Base-by-base conservation (phyloP, 805 yeast species). In the Starmerella etchellsii region DNA sequence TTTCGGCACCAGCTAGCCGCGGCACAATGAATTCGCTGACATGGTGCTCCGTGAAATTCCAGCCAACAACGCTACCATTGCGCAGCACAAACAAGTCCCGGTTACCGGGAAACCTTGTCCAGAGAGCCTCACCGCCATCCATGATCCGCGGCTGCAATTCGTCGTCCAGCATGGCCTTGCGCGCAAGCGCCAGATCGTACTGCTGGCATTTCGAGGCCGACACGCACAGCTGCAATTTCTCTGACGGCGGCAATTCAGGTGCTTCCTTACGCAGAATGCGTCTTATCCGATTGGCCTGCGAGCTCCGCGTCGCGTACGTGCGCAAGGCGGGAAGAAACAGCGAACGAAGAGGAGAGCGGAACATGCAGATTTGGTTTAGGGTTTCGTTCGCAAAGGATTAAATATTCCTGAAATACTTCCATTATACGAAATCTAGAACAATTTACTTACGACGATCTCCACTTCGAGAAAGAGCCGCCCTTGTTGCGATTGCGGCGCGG, bases 61-160 rank as follows among this genome's bases (percentile, higher is more conserved):
- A 85, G 0, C 83, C 81, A 13, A 82, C 83, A 11, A 85, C 62
- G 0, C 94, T 73, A 2, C 95, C 96, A 50, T 78, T 77, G 3
- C 76, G 70, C 32, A 87, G 62, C 1, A 85, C 65, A 62, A 85
- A 68, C 2, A 84, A 64, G 49, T 82, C 62, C 11, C 43, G 36
- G 21, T 38, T 65, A 24, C 73, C 71, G 0, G 81, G 65, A 13
- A 81, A 82, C 54, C 81, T 91, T 11, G 44, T 37, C 46, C 46
- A 45, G 6, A 40, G 35, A 10, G 46, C 49, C 30, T 45, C 50
- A 29, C 74, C 75, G 1, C 81, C 78, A 1, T 78, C 68, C n/a
- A 78, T 55, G 19, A 62, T 49, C 2, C 52, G 55, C 27, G 65
- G 60, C 24, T 58, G 45, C 25, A 62, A 54, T 4, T 67, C 70